Base-by-base conservation (phyloP, 495 filamentous ascomycete genomes). In the Daldinia childiae region DNA sequence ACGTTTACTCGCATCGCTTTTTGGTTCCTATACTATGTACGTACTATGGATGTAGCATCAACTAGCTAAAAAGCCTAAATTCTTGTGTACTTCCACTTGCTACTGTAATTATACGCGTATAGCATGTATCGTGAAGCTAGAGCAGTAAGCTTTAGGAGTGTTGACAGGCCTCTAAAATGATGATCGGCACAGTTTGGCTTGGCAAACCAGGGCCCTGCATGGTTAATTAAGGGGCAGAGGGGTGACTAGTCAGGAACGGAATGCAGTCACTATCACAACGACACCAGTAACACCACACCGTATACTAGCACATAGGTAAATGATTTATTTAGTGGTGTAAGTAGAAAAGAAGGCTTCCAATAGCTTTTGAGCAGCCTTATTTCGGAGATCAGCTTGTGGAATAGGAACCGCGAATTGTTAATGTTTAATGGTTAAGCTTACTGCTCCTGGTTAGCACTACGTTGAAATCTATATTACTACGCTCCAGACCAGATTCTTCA, bases 161-260 rank as follows among this genome's bases (percentile, higher is more conserved):
- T 36, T 67, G 55, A 62, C 61, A 59, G 29, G 69, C 45, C 32
- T 15, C 19, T 64, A 30, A 73, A 69, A 73, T 73, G 29, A 58
- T 1, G 71, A 73, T 73, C 71, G 66, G 48, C 71, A 69, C 17
- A 32, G 14, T 2, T 6, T 36, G 9, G n/a, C 71, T 73, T 73
- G 71, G 71, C 71, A 32, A 27, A 21, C 69, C 26, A 54, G 60
- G 54, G 39, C 43, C 39, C 56, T 56, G 51, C 39, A 57, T 62
- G 36, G 54, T 19, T 41, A 41, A 52, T 60, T 50, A 60, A 45
- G 61, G 61, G 27, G 27, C 27, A 29, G 27, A 29, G 27, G 27
- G 70, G 50, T 34, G 9, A 34, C 32, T 11, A 48, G 43, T 48
- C 43, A 48, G 43, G 43, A 48, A 48, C 43, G 11, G 32, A 38